Conservation (phyloP, 306 rosid genomes). For the Dryas octopetala region DNA sequence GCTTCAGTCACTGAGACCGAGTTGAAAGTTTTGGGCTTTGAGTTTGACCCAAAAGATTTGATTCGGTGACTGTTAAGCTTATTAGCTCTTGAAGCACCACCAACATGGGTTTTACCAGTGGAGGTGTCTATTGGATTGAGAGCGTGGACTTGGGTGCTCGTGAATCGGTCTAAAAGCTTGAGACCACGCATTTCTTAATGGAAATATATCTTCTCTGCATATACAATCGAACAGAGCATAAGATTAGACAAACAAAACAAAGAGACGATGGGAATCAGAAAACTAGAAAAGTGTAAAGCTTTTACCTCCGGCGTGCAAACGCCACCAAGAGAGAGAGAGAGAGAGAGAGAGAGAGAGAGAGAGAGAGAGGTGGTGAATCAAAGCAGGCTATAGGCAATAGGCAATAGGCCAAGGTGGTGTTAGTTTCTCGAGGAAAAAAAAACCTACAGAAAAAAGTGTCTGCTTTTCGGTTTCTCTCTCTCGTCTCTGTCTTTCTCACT, state of each 20-base stretch:
- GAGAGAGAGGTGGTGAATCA: not conserved
- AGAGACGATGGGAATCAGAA: no score
- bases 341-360: not conserved
- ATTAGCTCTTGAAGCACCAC: slow-evolving; percentile 34
- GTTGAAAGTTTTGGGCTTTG: slow-evolving; percentile 54
- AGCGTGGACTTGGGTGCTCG: slow-evolving; percentile 71
- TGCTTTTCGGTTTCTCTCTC: not conserved
- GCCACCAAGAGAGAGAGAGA: not conserved
- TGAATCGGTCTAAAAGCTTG: slow-evolving; percentile 64
- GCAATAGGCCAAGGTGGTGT: slow-evolving; percentile 1
- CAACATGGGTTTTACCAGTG: slow-evolving; percentile 25
- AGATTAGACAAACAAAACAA: not conserved
- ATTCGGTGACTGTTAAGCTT: slow-evolving; percentile 41
- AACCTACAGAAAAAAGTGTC: not conserved
- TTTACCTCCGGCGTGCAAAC: slow-evolving; percentile 5
- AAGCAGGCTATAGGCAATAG: no score
- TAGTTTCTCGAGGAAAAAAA: slow-evolving; percentile 18
- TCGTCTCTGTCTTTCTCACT: not conserved
- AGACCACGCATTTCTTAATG: slow-evolving; percentile 54
- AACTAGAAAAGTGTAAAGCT: not conserved
- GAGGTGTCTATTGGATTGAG: slow-evolving; percentile 53
- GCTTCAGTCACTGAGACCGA: slow-evolving; percentile 38
- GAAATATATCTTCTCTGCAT: slow-evolving; percentile 9
- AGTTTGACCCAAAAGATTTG: slow-evolving; percentile 54
- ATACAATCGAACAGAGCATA: not conserved